Conservation (phyloP, 768 basidiomycete species). For the Paxillus involutus region DNA sequence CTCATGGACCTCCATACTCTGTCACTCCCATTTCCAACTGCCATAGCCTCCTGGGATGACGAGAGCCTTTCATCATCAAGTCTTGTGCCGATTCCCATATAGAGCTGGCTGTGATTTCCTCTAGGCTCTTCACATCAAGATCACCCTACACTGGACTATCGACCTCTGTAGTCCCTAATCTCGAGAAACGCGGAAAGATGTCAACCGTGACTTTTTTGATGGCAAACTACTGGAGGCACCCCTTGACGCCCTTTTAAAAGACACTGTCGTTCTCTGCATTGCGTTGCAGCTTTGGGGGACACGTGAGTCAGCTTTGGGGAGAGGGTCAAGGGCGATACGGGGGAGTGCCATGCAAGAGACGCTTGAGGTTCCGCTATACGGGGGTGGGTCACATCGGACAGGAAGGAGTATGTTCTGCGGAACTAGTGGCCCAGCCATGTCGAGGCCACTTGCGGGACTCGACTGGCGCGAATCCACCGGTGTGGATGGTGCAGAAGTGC, state of each 20-base stretch:
- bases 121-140: not conserved
- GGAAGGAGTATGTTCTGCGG: not conserved
- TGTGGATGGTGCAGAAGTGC: slow-evolving; percentile 6
- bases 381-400: slow-evolving; percentile 8
- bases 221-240: too few species aligned
- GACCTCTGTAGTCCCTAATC: not conserved
- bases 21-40: slow-evolving; percentile 10
- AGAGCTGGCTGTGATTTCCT: not conserved
- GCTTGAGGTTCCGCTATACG: slow-evolving; percentile 17
- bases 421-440: not conserved
- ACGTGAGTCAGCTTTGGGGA: slow-evolving; percentile 39
- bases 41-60: slow-evolving; percentile 6
- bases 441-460: slow-evolving; percentile 19
- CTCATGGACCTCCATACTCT: not conserved
- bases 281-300: slow-evolving; percentile 36
- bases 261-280: slow-evolving; percentile 39
- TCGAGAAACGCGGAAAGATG: not conserved
- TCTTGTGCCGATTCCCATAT: slow-evolving; percentile 12
- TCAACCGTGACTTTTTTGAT: slow-evolving; percentile 34
- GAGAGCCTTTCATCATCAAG: slow-evolving; percentile 10
- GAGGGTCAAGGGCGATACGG: slow-evolving; percentile 6
- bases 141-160: not conserved
- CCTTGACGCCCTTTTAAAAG: slow-evolving; percentile 35
- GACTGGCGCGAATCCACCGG: slow-evolving; percentile 16
- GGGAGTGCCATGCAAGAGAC: slow-evolving; percentile 13